Evolutionary conservation across 257 asterid species (phyloP).

Genomic region (Nicotiana tabacum): DNA sequence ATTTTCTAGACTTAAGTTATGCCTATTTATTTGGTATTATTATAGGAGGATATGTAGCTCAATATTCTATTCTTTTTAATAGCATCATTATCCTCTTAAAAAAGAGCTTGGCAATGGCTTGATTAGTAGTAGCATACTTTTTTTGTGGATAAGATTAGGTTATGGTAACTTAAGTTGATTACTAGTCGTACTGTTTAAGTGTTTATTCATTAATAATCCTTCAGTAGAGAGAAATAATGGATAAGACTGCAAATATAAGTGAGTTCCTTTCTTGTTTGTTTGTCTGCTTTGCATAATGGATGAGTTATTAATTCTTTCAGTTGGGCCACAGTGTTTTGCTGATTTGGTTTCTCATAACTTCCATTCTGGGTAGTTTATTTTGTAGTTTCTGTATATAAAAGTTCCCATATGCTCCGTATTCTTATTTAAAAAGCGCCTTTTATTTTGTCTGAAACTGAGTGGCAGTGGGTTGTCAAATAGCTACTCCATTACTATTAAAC

Average conservation of each 20-base stretch:
- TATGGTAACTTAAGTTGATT: background rate
- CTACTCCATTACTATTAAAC: background rate
- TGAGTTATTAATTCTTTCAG: background rate
- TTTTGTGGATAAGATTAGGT: background rate
- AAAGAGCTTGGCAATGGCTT: background rate
- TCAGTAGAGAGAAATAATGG: background rate
- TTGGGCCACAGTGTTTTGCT: slow-evolving; percentile 3
- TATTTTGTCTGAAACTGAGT: background rate
- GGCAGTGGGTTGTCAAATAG: background rate
- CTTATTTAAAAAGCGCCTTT: background rate
- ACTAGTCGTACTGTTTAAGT: background rate
- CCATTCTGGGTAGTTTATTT: background rate
- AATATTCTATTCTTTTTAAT: background rate
- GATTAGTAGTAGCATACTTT: background rate
- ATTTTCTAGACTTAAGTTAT: background rate
- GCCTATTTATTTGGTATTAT: background rate
- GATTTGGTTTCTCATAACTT: background rate
- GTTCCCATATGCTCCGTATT: background rate
- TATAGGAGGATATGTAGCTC: background rate
- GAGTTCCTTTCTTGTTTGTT: background rate
- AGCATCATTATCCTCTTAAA: background rate
- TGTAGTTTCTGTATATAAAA: background rate
- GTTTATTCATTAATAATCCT: background rate
- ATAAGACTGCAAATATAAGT: background rate
- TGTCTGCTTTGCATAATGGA: background rate